Evolutionary conservation across 495 filamentous ascomycete genomes (phyloP).

Genomic region (Penicillium dipodomyicola): DNA sequence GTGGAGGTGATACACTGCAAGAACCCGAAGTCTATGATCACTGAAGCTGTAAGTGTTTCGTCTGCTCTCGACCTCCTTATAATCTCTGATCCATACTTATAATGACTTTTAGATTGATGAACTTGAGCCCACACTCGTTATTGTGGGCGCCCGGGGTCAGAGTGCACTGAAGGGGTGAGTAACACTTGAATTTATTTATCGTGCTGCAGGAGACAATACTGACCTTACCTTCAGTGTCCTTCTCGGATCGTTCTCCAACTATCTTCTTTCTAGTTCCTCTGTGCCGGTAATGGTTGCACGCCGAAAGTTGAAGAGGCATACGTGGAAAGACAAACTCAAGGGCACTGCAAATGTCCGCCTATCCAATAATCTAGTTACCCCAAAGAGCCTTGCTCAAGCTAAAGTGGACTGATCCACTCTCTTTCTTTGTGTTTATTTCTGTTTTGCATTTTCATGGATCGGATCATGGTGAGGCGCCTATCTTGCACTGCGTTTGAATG

Average conservation of each 20-base stretch:
- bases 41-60: constrained; percentile 61
- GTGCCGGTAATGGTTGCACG: constrained; percentile 95
- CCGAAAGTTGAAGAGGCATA: constrained; percentile 71
- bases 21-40: constrained; percentile 81
- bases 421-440: constrained; percentile 8
- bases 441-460: constrained; percentile 13
- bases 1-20: constrained; percentile 98
- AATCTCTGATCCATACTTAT: constrained; percentile 18
- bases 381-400: constrained; percentile 60
- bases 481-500: neutral
- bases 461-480: constrained; percentile 3
- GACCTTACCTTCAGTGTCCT: constrained; percentile 61
- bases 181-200: neutral
- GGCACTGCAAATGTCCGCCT: constrained; percentile 54
- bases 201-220: neutral
- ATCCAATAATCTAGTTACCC: constrained; percentile 68
- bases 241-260: constrained; percentile 94
- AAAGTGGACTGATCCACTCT: constrained; percentile 56
- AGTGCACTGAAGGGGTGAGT: constrained; percentile 90
- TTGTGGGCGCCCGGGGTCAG: constrained; percentile 84
- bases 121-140: constrained; percentile 86
- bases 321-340: constrained; percentile 56
- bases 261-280: constrained; percentile 90
- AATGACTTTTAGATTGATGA: constrained; percentile 67
- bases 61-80: neutral